Conservation (phyloP, 2,329 filamentous ascomycete genomes). For the Ophiocordyceps polyrhachis-furcata region DNA sequence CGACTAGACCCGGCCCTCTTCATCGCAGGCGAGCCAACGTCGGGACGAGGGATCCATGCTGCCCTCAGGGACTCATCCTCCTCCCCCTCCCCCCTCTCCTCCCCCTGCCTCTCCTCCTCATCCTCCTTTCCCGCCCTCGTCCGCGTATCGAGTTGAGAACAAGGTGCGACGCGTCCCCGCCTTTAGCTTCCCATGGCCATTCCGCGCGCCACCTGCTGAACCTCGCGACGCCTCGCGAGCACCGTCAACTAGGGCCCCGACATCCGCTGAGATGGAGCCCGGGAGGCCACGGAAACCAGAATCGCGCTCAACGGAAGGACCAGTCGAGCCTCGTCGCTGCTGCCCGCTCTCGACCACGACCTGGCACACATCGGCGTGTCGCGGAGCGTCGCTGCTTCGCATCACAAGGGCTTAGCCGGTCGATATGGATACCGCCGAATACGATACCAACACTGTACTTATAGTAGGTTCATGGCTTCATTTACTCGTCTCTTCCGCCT, state of each 20-base stretch:
- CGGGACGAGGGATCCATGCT: not conserved
- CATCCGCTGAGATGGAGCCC: constrained; percentile 21
- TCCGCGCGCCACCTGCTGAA: not conserved
- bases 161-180: not conserved
- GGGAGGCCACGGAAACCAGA: constrained; percentile 2
- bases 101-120: not conserved
- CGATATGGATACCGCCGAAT: constrained; percentile 46
- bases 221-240: constrained; percentile 1
- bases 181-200: constrained; percentile 1
- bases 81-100: not conserved
- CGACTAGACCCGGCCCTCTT: no score
- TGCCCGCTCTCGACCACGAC: not conserved
- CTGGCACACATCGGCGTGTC: not conserved
- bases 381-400: not conserved
- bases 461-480: constrained; percentile 24
- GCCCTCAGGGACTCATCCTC: not conserved
- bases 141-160: not conserved
- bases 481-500: no score
- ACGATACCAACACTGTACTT: constrained; percentile 41
- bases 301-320: constrained; percentile 4
- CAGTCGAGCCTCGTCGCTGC: constrained; percentile 5
- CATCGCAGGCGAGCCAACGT: not conserved
- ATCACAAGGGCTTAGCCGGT: constrained; percentile 8
- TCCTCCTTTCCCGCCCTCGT: not conserved
- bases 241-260: constrained; percentile 6